Percentiles rank a stretch among this genome's conserved stretches.
Conservation (phyloP, 148 eudicot species). For the Drosera capensis region DNA sequence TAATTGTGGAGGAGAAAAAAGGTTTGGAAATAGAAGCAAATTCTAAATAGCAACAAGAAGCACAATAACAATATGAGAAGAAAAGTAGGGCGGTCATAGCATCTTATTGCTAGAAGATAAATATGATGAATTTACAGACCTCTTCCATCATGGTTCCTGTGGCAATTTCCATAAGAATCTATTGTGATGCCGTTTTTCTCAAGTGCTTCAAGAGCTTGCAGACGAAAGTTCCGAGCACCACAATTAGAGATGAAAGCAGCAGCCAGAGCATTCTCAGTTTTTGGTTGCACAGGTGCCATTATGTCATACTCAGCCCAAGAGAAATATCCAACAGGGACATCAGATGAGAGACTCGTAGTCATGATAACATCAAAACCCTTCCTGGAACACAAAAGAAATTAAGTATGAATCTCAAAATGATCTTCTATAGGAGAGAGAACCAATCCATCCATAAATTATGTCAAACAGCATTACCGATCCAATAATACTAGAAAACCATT, state of each 20-base stretch:
- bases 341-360: slow-evolving; percentile 97
- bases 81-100: no score
- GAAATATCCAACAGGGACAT: slow-evolving; percentile 97
- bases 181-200: slow-evolving; percentile 49
- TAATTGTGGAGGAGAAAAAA: no score
- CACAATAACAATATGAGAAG: no score
- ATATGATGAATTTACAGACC: slow-evolving; percentile 24
- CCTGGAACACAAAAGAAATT: slow-evolving; percentile 23
- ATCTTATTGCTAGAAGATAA: neutral
- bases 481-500: no score
- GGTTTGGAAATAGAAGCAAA: neutral
- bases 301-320: slow-evolving; percentile 99
- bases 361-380: slow-evolving; percentile 66
- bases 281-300: slow-evolving; percentile 82
- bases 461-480: no score
- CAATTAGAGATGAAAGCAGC: slow-evolving; percentile 98
- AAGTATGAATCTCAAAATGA: neutral
- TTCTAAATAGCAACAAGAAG: slow-evolving; percentile 1
- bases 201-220: slow-evolving; percentile 86
- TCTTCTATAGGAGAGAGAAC: neutral
- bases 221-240: slow-evolving; percentile 76
- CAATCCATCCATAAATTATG: neutral
- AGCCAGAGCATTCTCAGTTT: slow-evolving; percentile 77
- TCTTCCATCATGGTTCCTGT: slow-evolving; percentile 68
- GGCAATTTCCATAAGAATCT: slow-evolving; percentile 95